Evolutionary conservation across 768 basidiomycete genomes (phyloP).

Genomic region (Mycena venus): DNA sequence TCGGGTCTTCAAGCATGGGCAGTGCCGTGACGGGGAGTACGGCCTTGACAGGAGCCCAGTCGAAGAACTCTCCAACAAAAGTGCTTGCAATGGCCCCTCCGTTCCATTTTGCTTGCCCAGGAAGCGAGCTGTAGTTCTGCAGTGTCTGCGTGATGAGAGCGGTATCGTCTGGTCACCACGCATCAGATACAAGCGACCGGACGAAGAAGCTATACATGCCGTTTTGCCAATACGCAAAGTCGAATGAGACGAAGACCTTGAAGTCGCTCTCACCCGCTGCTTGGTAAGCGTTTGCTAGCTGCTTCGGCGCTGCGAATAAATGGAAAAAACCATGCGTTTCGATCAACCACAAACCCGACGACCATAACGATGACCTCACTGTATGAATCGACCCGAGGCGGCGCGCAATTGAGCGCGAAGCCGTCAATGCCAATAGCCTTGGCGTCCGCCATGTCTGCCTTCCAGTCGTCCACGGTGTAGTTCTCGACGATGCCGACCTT

Average conservation of each 20-base stretch:
- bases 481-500: conserved; percentile 31
- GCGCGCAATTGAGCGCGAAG: conserved; percentile 54
- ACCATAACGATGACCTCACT: not conserved
- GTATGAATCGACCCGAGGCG: conserved; percentile 48
- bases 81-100: conserved; percentile 56
- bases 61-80: conserved; percentile 60
- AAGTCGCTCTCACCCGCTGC: conserved; percentile 50
- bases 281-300: conserved; percentile 51
- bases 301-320: conserved; percentile 39
- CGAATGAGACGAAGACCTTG: conserved; percentile 52
- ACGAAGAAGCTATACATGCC: not conserved
- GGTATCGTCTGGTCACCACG: conserved; percentile 37
- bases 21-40: conserved; percentile 38
- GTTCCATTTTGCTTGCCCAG: conserved; percentile 52
- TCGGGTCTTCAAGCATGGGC: conserved; percentile 41
- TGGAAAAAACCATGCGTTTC: too few relatives aligned
- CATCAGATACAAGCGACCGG: not conserved
- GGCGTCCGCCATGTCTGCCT: conserved; percentile 21
- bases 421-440: conserved; percentile 44
- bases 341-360: not conserved
- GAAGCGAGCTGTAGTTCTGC: conserved; percentile 50
- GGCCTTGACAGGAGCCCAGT: conserved; percentile 38
- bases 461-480: conserved; percentile 26
- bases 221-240: conserved; percentile 49
- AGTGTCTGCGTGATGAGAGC: conserved; percentile 47